Conservation (phyloP, 2,329 filamentous ascomycete genomes). For the Teratosphaeria pseudoeucalypti region DNA sequence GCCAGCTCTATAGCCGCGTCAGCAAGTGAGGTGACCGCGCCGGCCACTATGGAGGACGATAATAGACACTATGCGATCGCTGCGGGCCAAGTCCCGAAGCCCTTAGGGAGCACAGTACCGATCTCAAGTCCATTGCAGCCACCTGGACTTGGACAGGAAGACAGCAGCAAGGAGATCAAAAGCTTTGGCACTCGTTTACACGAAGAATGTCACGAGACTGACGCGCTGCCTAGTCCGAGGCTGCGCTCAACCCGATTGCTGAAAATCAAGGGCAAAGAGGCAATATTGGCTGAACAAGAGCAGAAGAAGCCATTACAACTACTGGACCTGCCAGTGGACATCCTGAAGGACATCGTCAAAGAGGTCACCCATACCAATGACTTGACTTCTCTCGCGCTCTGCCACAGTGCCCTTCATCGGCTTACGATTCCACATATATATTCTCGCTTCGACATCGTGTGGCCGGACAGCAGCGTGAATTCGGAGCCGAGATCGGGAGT, state of each 20-base stretch:
- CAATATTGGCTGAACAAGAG: conserved; percentile 23
- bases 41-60: conserved; percentile 18
- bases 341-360: conserved; percentile 68
- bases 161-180: conserved; percentile 16
- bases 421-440: conserved; percentile 72
- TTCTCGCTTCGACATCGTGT: conserved; percentile 77
- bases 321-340: conserved; percentile 66
- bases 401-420: conserved; percentile 65
- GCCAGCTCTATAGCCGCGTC: neutral
- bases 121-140: conserved; percentile 2
- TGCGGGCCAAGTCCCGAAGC: conserved; percentile 18
- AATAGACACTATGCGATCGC: conserved; percentile 19
- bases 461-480: conserved; percentile 61
- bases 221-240: conserved; percentile 16
- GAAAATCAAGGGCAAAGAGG: conserved; percentile 38
- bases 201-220: conserved; percentile 21
- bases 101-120: conserved; percentile 11
- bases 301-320: conserved; percentile 51
- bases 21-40: conserved; percentile 2
- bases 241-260: conserved; percentile 33
- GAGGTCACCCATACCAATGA: conserved; percentile 77
- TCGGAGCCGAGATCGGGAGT: conserved; percentile 61
- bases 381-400: conserved; percentile 64
- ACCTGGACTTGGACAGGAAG: conserved; percentile 8
- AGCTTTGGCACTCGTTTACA: conserved; percentile 20